These are phyloP conservation scores for Globisporangium barbulae DNA, from an alignment of 352 stramenopile species.

Conservation along the genomic window DNA sequence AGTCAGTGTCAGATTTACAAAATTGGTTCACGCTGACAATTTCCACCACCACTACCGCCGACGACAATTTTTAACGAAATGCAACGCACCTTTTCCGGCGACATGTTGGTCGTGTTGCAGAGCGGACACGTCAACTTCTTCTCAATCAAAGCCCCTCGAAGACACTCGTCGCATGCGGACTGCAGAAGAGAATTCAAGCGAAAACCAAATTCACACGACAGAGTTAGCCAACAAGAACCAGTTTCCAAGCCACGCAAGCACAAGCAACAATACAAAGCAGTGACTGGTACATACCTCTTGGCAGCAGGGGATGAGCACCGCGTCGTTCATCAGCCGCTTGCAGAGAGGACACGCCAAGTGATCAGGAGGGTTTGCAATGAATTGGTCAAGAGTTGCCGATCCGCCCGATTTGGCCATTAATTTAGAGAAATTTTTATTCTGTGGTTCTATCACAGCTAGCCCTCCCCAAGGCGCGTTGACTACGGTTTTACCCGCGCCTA, in stretches of 20 bases:
- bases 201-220: background rate
- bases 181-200: constrained; percentile 22
- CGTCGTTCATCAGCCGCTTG: constrained; percentile 86
- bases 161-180: constrained; percentile 82
- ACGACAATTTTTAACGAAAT: background rate
- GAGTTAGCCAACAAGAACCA: constrained; percentile 9
- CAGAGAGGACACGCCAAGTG: constrained; percentile 88
- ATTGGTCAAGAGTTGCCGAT: constrained; percentile 88
- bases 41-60: background rate
- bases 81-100: constrained; percentile 59
- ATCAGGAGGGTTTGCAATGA: constrained; percentile 87
- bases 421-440: constrained; percentile 92
- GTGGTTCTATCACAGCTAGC: constrained; percentile 87
- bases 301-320: constrained; percentile 84
- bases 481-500: constrained; percentile 82
- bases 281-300: constrained; percentile 67
- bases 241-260: background rate
- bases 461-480: constrained; percentile 83
- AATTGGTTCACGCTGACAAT: background rate
- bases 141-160: constrained; percentile 74
- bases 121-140: constrained; percentile 79
- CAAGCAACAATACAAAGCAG: constrained; percentile 13
- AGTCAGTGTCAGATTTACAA: background rate
- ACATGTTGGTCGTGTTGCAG: constrained; percentile 81
- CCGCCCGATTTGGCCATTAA: constrained; percentile 87